Evolutionary conservation across 768 basidiomycete species (phyloP).

Genomic region (Porphyrellus cyaneotinctus): DNA sequence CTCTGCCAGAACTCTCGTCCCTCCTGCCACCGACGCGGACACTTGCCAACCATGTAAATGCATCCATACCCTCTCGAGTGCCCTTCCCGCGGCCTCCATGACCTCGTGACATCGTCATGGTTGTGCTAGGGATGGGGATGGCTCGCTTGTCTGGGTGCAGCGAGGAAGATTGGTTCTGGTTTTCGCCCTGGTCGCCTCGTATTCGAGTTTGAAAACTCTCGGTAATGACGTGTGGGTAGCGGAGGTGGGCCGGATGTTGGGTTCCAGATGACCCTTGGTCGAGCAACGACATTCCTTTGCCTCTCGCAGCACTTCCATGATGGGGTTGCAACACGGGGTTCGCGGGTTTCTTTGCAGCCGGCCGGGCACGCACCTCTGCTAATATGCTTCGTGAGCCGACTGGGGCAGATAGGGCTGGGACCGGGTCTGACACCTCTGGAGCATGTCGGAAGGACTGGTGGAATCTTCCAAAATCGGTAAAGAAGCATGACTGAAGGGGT

Average conservation of each 20-base stretch:
- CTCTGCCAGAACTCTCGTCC: slow-evolving; percentile 54
- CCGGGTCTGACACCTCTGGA: slow-evolving; percentile 36
- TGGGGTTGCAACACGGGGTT: slow-evolving; percentile 34
- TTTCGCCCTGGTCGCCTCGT: slow-evolving; percentile 15
- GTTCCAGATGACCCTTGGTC: slow-evolving; percentile 34
- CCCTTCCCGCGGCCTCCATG: slow-evolving; percentile 44
- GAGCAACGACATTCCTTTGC: slow-evolving; percentile 24
- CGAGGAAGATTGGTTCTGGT: slow-evolving; percentile 1
- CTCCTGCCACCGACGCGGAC: slow-evolving; percentile 60
- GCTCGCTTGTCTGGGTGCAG: slow-evolving; percentile 15
- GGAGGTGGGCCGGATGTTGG: slow-evolving; percentile 31
- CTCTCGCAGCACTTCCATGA: slow-evolving; percentile 32
- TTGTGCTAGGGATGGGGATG: slow-evolving; percentile 24
- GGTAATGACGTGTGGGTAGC: slow-evolving; percentile 22
- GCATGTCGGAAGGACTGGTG: slow-evolving; percentile 53
- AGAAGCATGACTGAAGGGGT: slow-evolving; percentile 25
- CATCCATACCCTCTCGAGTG: slow-evolving; percentile 63
- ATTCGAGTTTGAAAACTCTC: slow-evolving; percentile 11
- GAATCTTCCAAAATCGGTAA: slow-evolving; percentile 22
- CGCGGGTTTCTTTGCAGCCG: slow-evolving; percentile 25
- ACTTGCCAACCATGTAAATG: slow-evolving; percentile 67
- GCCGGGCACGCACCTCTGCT: slow-evolving; percentile 63
- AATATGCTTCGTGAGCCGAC: slow-evolving; percentile 63
- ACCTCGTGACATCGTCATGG: slow-evolving; percentile 46
- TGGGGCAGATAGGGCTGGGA: slow-evolving; percentile 60